phyloP scores from a whole-genome alignment of 495 filamentous ascomycete genomes.

The Patellaria atrata region DNA sequence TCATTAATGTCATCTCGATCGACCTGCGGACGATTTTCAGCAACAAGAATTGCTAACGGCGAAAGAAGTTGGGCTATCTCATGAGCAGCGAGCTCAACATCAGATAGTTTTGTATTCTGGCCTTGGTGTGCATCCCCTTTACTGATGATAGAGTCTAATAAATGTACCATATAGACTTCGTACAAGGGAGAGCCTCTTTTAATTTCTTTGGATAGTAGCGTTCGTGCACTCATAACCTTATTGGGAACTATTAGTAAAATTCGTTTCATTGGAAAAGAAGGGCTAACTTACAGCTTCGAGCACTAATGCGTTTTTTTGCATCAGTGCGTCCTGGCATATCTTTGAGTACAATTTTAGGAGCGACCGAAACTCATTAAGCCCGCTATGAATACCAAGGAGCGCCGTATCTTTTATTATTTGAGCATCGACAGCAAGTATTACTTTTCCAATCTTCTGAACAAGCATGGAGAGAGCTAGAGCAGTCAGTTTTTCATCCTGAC shows the following conservation, averaged over 20 bases:
- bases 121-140: constrained; percentile 59
- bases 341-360: constrained; percentile 70
- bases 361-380: constrained; percentile 62
- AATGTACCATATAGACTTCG: constrained; percentile 62
- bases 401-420: constrained; percentile 74
- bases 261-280: neutral
- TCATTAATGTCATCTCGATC: constrained; percentile 36
- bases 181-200: constrained; percentile 53
- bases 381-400: constrained; percentile 56
- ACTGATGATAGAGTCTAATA: constrained; percentile 78
- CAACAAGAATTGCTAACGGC: constrained; percentile 64
- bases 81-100: constrained; percentile 61
- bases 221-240: constrained; percentile 62
- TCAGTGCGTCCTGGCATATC: constrained; percentile 52
- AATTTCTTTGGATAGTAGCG: constrained; percentile 56
- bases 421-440: constrained; percentile 60
- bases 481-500: constrained; percentile 78
- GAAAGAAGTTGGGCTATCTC: constrained; percentile 76
- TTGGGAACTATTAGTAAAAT: constrained; percentile 17
- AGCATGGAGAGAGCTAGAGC: constrained; percentile 94
- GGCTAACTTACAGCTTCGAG: constrained; percentile 45
- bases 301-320: constrained; percentile 45
- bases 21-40: constrained; percentile 33
- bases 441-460: constrained; percentile 76
- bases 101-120: constrained; percentile 49